phyloP scores from a whole-genome alignment of 2,329 filamentous ascomycete genomes.

The Fusarium sambucinum region DNA sequence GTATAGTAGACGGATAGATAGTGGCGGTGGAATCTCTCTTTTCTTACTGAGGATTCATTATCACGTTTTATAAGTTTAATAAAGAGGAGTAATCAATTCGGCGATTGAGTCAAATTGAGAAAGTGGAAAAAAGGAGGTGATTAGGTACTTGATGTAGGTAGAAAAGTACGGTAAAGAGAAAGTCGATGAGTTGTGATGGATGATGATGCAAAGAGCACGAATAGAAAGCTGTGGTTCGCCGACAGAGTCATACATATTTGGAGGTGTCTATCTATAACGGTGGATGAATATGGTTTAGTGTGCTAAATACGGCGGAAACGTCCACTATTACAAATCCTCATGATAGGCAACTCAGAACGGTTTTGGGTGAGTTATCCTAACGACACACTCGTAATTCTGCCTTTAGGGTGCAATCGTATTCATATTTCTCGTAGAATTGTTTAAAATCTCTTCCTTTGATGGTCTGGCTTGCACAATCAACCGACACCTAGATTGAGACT shows the following conservation, averaged over 20 bases:
- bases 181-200: conserved; percentile 18
- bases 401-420: no score
- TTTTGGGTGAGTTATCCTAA: no score
- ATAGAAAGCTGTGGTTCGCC: conserved; percentile 39
- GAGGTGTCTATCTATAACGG: conserved; percentile 12
- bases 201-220: conserved; percentile 42
- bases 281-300: conserved; percentile 33
- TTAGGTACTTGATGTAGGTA: conserved; percentile 1
- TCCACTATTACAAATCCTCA: conserved; percentile 18
- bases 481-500: no score
- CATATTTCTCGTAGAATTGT: no score
- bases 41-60: conserved; percentile 40
- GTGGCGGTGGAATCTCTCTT: background rate
- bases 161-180: background rate
- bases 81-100: background rate
- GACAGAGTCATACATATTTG: conserved; percentile 31
- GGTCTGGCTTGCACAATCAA: no score
- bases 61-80: conserved; percentile 22
- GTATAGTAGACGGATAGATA: background rate
- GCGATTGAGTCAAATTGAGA: conserved; percentile 35
- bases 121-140: background rate
- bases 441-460: no score
- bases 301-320: background rate
- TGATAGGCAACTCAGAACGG: background rate
- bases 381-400: no score